Evolutionary conservation across 768 basidiomycete species (phyloP), one percentile per base, ranked within the genome.

Genomic region (Trametes cingulata): DNA sequence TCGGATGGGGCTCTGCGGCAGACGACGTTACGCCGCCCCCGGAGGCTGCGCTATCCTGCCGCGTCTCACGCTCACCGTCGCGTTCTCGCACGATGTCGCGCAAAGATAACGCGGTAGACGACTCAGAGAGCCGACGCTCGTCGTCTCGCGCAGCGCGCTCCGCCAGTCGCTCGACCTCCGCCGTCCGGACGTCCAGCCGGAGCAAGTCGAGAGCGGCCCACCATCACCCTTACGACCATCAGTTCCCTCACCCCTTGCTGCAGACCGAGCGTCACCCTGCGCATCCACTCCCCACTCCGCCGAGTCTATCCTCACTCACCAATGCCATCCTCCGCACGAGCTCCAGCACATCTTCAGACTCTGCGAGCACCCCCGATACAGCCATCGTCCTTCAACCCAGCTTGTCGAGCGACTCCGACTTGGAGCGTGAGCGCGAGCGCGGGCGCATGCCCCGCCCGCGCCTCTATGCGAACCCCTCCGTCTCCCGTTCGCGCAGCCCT

Each of bases 1-100:
- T 92, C 58, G 91, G 90, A 12, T 90, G 83, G 84, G 85, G 79
- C 29, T 73, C 74, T 15, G 82, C 81, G 49, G 73, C 65, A 19
- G 74, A 77, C 46, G 82, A 76, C 58, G 54, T 69, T 50, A 63
- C 68, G 46, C 68, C 67, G 58, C 67, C 66, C 46, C 67, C 61
- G 60, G 68, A 61, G 68, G 70, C 42, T 33, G 45, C 59, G 45
- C 43, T 55, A 17, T 46, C 37, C 39, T 48, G 60, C 20, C 56
- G 66, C 12, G 60, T 60, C 17, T 47, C 67, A 33, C 55, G 66
- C 51, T 59, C 60, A 36, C 42, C 64, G 52, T 53, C 56, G 27
- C 25, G 63, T 53, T 27, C 65, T 42, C 45, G 4, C 17, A 47
- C 58, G 14, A 15, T 37, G 37, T 33, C 52, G 36, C 42, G 43